Evolutionary conservation across 345 rosid species (phyloP).

Genomic region (Syzygium aqueum): DNA sequence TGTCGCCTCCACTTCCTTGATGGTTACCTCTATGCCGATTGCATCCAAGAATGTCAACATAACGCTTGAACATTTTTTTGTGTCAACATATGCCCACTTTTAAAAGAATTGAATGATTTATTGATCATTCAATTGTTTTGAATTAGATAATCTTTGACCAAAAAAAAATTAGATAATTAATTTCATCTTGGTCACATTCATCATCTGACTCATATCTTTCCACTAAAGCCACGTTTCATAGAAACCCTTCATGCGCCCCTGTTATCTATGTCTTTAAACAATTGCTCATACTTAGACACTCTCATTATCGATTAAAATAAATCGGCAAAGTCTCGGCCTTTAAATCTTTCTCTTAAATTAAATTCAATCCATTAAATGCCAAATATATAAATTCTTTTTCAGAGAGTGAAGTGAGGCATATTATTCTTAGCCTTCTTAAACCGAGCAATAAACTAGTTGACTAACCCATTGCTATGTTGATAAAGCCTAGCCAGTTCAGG

Average conservation of each 20-base stretch:
- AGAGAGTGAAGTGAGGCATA: neutral
- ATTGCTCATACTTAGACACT: neutral
- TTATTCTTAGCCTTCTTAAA: neutral
- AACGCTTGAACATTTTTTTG: neutral
- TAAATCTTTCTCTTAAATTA: neutral
- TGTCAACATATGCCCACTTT: neutral
- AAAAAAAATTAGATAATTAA: no score
- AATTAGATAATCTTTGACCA: neutral
- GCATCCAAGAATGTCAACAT: neutral
- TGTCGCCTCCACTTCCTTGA: neutral
- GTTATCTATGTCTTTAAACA: neutral
- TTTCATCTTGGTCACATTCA: neutral
- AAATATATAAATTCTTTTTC: neutral
- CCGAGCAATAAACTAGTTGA: neutral
- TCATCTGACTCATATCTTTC: no score
- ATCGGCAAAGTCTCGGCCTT: neutral
- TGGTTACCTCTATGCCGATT: neutral
- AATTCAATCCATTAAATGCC: neutral
- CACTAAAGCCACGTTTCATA: neutral
- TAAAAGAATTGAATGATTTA: no score
- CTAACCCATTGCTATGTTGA: neutral
- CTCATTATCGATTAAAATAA: neutral
- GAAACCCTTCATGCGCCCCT: neutral
- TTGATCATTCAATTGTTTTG: neutral
- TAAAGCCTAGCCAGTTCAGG: neutral